phyloP scores from a whole-genome alignment of 495 filamentous ascomycete species.

The Tetracladium marchalianum region DNA sequence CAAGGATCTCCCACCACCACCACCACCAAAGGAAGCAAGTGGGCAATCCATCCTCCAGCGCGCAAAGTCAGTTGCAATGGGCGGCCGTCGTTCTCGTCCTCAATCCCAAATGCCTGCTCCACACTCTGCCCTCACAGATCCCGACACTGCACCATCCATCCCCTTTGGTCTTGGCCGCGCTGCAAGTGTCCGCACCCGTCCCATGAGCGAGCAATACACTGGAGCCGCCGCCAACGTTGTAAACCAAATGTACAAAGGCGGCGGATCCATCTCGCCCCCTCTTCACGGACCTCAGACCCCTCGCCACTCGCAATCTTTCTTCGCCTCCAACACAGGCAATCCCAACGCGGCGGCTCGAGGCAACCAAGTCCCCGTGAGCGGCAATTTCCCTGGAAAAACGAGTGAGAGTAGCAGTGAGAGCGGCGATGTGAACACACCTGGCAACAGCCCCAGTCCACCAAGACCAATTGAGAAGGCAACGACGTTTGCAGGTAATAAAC shows the following conservation, averaged over 20 bases:
- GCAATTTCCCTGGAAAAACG: slow-evolving; percentile 44
- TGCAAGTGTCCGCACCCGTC: slow-evolving; percentile 48
- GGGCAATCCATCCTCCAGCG: slow-evolving; percentile 58
- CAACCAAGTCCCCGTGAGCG: slow-evolving; percentile 33
- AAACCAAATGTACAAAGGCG: slow-evolving; percentile 73
- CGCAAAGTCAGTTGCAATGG: slow-evolving; percentile 60
- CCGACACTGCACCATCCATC: slow-evolving; percentile 75
- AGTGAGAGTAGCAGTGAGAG: slow-evolving; percentile 53
- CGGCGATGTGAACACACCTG: slow-evolving; percentile 45
- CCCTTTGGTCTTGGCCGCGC: slow-evolving; percentile 56
- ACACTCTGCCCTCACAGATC: slow-evolving; percentile 44
- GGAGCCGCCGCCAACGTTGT: slow-evolving; percentile 58
- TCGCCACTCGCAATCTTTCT: slow-evolving; percentile 35
- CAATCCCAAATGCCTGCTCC: slow-evolving; percentile 30
- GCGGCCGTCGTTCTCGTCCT: slow-evolving; percentile 39
- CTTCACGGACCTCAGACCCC: slow-evolving; percentile 36
- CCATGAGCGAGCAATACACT: slow-evolving; percentile 63
- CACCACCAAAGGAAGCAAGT: slow-evolving; percentile 43
- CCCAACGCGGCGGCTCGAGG: slow-evolving; percentile 19
- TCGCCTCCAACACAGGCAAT: slow-evolving; percentile 28
- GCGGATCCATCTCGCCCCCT: slow-evolving; percentile 42
- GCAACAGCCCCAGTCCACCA: slow-evolving; percentile 36
- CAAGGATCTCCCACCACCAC: slow-evolving; percentile 74
- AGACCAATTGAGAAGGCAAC: slow-evolving; percentile 51
- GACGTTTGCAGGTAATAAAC: slow-evolving; percentile 58